Percentiles rank a stretch among this genome's conserved stretches.
phyloP scores from a whole-genome alignment of 495 filamentous ascomycete genomes.

The Bryoglossum gracile region DNA sequence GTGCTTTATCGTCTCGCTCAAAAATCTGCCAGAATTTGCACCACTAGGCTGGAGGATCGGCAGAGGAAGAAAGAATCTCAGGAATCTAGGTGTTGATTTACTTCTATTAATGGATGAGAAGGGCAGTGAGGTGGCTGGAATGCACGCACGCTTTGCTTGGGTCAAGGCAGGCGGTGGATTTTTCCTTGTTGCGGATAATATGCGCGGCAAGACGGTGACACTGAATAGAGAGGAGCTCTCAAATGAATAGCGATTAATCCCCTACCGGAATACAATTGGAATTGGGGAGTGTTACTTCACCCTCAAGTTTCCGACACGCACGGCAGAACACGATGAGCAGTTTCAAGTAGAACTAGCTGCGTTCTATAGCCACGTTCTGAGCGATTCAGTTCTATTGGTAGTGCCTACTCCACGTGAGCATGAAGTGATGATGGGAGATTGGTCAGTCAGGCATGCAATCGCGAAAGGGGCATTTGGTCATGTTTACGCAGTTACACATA shows the following conservation, averaged over 20 bases:
- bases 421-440: constrained; percentile 18
- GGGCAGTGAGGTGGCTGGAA: constrained; percentile 4
- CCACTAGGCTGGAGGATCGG: constrained; percentile 12
- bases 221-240: constrained; percentile 17
- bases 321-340: constrained; percentile 11
- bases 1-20: constrained; percentile 8
- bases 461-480: constrained; percentile 15
- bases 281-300: constrained; percentile 17
- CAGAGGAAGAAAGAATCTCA: background rate
- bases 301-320: constrained; percentile 9
- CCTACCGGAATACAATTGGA: constrained; percentile 12
- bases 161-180: constrained; percentile 14
- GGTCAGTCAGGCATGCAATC: constrained; percentile 15
- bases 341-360: constrained; percentile 15
- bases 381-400: constrained; percentile 7
- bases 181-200: constrained; percentile 19
- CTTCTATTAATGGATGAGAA: constrained; percentile 1
- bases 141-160: constrained; percentile 8
- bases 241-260: constrained; percentile 8
- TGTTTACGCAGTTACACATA: constrained; percentile 13
- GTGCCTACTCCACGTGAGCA: constrained; percentile 14
- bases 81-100: constrained; percentile 9
- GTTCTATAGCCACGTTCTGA: constrained; percentile 7
- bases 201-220: constrained; percentile 1
- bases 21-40: constrained; percentile 5